Evolutionary conservation across 1,139 yeast genomes (phyloP), one percentile per base, ranked within the genome.

Genomic region (Suhomyces maxii): DNA sequence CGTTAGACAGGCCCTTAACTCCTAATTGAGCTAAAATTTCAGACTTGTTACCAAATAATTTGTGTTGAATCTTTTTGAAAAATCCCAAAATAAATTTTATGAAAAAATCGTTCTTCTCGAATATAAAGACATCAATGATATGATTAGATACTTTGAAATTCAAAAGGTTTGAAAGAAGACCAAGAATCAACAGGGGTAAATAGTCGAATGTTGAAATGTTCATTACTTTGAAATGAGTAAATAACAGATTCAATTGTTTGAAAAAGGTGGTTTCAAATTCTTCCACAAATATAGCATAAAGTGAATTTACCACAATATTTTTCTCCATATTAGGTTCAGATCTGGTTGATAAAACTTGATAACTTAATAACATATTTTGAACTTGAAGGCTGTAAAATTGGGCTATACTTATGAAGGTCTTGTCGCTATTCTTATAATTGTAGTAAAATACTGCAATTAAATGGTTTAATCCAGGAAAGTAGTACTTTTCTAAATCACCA

Each of bases 121-220:
- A 83, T n/a, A 82, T 60, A 58, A 73, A 74, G 8, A 83, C 69
- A 58, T 84, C 90, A 52, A 86, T 58, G 7, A 84, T 39, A 40
- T 59, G 63, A 57, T 53, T 50, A 36, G 64, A 49, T 60, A 63
- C 46, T 62, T 73, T 55, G 43, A 61, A 63, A 42, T 54, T 57
- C 13, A 66, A 53, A 10, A 59, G 48, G 42, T 62, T 57, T 6
- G 63, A 50, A 26, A 65, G 57, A 14, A 65, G 45, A 3, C 63
- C 53, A 12, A 61, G 36, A 0, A 62, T 39, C 28, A 64, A 48
- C 25, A 48, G 49, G 2, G 71, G 66, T 8, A 66, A 47, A 41
- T 58, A 68, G 7, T 65, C 69, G 25, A 56, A 42, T 3, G 64
- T 76, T 0, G 61, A 48, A 32, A 83, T 52, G 8, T 65, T 65